A percentile compares a stretch with the other conserved stretches of the same genome.
Evolutionary conservation across 495 filamentous ascomycete genomes (phyloP).

Genomic region (Penicillium coffeae): DNA sequence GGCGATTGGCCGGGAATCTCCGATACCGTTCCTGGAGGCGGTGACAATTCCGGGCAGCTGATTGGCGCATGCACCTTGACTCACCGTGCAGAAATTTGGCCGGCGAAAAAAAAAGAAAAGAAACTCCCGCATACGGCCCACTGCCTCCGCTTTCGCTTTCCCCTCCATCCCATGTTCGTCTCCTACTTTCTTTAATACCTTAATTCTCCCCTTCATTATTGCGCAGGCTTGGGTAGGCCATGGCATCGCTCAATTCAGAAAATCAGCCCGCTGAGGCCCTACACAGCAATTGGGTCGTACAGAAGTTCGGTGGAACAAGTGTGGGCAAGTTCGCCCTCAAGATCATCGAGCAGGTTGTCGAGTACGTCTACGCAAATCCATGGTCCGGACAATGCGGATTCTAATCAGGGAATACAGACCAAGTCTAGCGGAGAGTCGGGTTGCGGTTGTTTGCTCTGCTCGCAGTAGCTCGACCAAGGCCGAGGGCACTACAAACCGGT

Average conservation of each 20-base stretch:
- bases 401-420: conserved; percentile 45
- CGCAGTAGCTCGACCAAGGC: conserved; percentile 84
- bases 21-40: conserved; percentile 12
- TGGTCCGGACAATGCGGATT: background rate
- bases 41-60: background rate
- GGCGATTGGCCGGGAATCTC: background rate
- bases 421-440: conserved; percentile 60
- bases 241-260: conserved; percentile 19
- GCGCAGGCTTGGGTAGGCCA: conserved; percentile 11
- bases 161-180: conserved; percentile 5
- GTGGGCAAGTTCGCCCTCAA: conserved; percentile 64
- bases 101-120: conserved; percentile 13
- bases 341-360: conserved; percentile 71
- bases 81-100: background rate
- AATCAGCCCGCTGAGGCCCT: conserved; percentile 5
- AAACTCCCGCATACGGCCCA: conserved; percentile 15
- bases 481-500: conserved; percentile 93
- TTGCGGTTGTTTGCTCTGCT: conserved; percentile 91
- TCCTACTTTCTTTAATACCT: background rate
- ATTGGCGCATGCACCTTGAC: background rate
- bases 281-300: conserved; percentile 64
- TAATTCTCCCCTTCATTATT: background rate
- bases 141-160: conserved; percentile 39
- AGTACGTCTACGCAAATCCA: conserved; percentile 41
- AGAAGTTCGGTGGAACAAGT: conserved; percentile 82